These are phyloP conservation scores for Phytophthora crassamura DNA, from an alignment of 352 stramenopile species.

Conservation along the genomic window DNA sequence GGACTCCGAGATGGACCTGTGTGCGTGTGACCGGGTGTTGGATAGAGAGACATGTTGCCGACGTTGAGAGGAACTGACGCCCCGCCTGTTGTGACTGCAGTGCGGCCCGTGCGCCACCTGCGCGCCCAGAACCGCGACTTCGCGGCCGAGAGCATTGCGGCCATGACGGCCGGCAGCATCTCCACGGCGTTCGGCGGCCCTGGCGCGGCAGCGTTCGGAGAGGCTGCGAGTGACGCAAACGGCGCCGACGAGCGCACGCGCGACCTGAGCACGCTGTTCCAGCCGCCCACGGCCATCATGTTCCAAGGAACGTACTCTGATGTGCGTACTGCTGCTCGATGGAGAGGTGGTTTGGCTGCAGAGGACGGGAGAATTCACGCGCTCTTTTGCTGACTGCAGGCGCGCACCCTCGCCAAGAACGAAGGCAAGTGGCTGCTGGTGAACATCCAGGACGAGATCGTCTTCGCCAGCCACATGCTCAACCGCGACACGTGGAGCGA, in stretches of 20 bases:
- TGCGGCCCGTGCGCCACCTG: conserved; percentile 59
- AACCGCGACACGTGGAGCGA: conserved; percentile 97
- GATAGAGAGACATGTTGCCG: neutral
- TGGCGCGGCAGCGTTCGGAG: conserved; percentile 17
- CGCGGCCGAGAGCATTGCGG: conserved; percentile 80
- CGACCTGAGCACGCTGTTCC: conserved; percentile 77
- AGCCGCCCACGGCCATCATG: conserved; percentile 78
- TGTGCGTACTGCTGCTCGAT: no score
- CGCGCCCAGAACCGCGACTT: conserved; percentile 84
- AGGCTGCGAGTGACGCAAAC: conserved; percentile 13
- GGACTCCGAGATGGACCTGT: conserved; percentile 51
- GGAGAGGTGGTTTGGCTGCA: neutral
- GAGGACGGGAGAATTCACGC: no score
- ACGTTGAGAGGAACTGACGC: conserved; percentile 2
- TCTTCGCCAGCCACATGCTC: conserved; percentile 95
- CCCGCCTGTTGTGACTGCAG: conserved; percentile 19
- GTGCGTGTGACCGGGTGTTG: conserved; percentile 39
- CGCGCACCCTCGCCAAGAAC: conserved; percentile 81
- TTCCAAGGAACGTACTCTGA: conserved; percentile 83
- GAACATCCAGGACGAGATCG: conserved; percentile 94
- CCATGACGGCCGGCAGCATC: conserved; percentile 64
- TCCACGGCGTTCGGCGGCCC: conserved; percentile 50
- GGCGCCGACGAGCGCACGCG: conserved; percentile 32
- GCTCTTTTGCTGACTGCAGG: conserved; percentile 33
- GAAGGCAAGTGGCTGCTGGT: conserved; percentile 93